Evolutionary conservation across 768 basidiomycete genomes (phyloP).

Genomic region (Tephrocybe sp.): DNA sequence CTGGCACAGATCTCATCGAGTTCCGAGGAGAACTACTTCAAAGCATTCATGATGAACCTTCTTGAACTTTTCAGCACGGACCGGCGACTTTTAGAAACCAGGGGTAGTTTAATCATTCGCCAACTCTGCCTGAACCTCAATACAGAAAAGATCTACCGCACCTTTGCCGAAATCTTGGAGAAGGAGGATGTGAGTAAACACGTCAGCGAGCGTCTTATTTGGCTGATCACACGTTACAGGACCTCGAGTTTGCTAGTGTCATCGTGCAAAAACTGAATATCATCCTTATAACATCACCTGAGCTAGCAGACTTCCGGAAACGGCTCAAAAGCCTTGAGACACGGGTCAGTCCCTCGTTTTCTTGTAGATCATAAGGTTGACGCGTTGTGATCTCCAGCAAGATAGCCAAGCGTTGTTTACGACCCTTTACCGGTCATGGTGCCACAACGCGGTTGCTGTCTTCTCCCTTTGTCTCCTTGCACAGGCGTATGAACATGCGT

Average conservation of each 20-base stretch:
- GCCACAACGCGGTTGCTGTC: conserved; percentile 95
- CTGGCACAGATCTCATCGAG: conserved; percentile 95
- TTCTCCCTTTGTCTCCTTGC: conserved; percentile 96
- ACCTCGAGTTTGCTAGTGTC: conserved; percentile 95
- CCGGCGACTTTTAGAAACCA: conserved; percentile 79
- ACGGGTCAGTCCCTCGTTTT: conserved; percentile 50
- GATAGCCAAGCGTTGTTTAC: conserved; percentile 96
- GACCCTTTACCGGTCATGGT: conserved; percentile 95
- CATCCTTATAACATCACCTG: conserved; percentile 94
- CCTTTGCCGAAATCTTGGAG: conserved; percentile 95
- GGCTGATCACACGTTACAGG: conserved; percentile 42
- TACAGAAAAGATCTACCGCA: conserved; percentile 92
- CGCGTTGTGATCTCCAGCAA: conserved; percentile 47
- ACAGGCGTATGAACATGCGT: conserved; percentile 98
- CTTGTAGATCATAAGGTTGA: background rate
- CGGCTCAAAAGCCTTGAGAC: conserved; percentile 91
- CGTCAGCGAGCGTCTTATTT: background rate
- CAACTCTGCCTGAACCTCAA: conserved; percentile 93
- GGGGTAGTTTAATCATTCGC: conserved; percentile 94
- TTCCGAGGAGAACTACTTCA: conserved; percentile 95
- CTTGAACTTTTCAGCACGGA: conserved; percentile 96
- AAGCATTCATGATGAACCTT: conserved; percentile 92
- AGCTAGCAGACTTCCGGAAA: conserved; percentile 92
- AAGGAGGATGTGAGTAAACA: conserved; percentile 80
- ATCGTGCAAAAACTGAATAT: conserved; percentile 98